Conservation (phyloP, 116 monocot genomes). For the Papilionanthe hybrid region DNA sequence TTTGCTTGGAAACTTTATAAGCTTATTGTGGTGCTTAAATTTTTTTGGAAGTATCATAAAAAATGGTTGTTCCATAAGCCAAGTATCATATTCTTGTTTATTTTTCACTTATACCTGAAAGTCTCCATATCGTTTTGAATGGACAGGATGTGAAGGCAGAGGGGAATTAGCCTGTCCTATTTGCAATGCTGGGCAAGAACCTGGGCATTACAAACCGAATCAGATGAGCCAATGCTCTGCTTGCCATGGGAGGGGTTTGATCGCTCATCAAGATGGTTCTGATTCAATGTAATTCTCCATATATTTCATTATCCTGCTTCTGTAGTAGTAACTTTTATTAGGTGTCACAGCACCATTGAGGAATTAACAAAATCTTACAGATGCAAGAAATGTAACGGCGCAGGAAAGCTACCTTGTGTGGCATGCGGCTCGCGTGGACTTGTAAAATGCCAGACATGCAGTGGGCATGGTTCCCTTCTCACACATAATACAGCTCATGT, state of each 20-base stretch:
- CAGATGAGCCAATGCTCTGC: conserved; percentile 59
- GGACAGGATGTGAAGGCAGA: conserved; percentile 67
- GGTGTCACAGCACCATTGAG: background rate
- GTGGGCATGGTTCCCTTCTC: conserved; percentile 65
- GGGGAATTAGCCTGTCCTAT: conserved; percentile 65
- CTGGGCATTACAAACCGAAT: conserved; percentile 64
- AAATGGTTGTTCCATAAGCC: background rate
- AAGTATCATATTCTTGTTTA: background rate
- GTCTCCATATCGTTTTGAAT: background rate
- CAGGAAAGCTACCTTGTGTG: conserved; percentile 74
- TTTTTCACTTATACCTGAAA: background rate
- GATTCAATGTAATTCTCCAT: conserved; percentile 64
- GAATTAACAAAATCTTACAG: conserved; percentile 29
- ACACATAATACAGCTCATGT: conserved; percentile 47
- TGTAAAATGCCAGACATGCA: conserved; percentile 57
- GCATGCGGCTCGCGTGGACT: conserved; percentile 71
- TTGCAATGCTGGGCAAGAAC: conserved; percentile 60
- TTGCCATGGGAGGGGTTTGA: conserved; percentile 91
- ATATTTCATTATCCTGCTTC: background rate
- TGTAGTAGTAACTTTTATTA: background rate
- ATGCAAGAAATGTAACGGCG: conserved; percentile 67
- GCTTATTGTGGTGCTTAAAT: too few relatives aligned
- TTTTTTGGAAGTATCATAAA: too few relatives aligned
- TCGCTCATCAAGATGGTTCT: conserved; percentile 95
- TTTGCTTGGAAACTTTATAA: too few relatives aligned